These are phyloP conservation scores for Cladophialophora bantiana DNA, from an alignment of 2,329 filamentous ascomycete species.

Conservation along the genomic window DNA sequence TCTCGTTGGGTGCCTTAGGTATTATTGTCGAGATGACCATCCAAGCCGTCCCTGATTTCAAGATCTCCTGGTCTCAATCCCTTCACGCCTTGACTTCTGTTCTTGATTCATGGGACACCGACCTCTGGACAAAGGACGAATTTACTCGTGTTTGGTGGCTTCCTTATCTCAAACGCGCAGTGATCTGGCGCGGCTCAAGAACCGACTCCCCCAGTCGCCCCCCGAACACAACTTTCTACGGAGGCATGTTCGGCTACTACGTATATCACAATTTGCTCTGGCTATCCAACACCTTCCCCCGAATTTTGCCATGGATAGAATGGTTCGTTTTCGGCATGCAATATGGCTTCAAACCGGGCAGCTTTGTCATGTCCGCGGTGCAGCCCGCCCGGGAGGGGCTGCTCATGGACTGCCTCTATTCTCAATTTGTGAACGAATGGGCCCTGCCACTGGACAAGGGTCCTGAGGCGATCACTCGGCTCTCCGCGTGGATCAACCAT, in stretches of 20 bases:
- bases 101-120: constrained; percentile 72
- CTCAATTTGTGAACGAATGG: constrained; percentile 99
- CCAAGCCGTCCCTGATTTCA: constrained; percentile 78
- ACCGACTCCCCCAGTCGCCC: constrained; percentile 67
- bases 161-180: constrained; percentile 85
- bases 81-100: constrained; percentile 74
- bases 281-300: constrained; percentile 76
- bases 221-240: constrained; percentile 77
- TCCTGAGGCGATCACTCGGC: constrained; percentile 81
- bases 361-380: constrained; percentile 72
- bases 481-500: constrained; percentile 86
- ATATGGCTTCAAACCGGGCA: constrained; percentile 80
- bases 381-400: constrained; percentile 81
- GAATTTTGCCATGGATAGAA: constrained; percentile 84
- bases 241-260: constrained; percentile 80
- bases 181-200: constrained; percentile 88
- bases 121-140: constrained; percentile 82
- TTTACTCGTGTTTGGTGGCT: constrained; percentile 98
- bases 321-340: constrained; percentile 98
- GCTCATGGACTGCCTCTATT: constrained; percentile 96
- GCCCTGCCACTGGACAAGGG: constrained; percentile 85
- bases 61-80: constrained; percentile 85
- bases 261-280: constrained; percentile 92
- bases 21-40: constrained; percentile 91
- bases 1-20: constrained; percentile 87